Conservation (phyloP, 169 alveolate species). For the Plasmodium vivax region DNA sequence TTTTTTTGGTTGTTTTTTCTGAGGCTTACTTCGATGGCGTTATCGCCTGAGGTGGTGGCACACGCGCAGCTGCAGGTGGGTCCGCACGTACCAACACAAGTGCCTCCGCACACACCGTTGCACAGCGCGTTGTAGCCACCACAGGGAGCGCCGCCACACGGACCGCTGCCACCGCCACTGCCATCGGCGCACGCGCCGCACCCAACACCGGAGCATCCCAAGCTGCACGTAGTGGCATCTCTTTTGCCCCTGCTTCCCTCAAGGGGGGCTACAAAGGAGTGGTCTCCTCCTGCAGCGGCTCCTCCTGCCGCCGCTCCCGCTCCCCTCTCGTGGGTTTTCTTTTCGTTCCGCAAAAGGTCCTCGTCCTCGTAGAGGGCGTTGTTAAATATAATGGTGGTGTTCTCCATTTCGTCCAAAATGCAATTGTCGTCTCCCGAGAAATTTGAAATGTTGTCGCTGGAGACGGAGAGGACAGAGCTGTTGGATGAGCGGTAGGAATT, state of each 20-base stretch:
- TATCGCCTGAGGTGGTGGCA: neutral
- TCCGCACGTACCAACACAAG: neutral
- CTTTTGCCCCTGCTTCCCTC: neutral
- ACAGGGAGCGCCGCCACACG: neutral
- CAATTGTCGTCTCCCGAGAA: constrained; percentile 29
- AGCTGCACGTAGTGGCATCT: neutral
- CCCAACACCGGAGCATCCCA: neutral
- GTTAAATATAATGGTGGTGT: neutral
- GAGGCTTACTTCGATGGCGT: neutral
- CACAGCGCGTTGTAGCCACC: neutral
- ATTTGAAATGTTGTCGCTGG: constrained; percentile 40
- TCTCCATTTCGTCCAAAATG: constrained; percentile 23
- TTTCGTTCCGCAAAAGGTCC: neutral
- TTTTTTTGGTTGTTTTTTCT: constrained; percentile 10
- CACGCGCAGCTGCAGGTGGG: neutral
- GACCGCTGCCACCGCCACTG: no score
- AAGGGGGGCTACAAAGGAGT: neutral
- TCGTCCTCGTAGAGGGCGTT: neutral
- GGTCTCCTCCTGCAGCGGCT: neutral
- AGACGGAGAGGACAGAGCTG: constrained; percentile 44
- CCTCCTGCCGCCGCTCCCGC: neutral
- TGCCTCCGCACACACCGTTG: neutral
- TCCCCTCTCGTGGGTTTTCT: neutral
- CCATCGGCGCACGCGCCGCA: neutral
- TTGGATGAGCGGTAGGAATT: constrained; percentile 49